A percentile compares a stretch with the other conserved stretches of the same genome.
These are phyloP conservation scores for Globisporangium yorkense DNA, from an alignment of 352 stramenopile species.

Conservation along the genomic window DNA sequence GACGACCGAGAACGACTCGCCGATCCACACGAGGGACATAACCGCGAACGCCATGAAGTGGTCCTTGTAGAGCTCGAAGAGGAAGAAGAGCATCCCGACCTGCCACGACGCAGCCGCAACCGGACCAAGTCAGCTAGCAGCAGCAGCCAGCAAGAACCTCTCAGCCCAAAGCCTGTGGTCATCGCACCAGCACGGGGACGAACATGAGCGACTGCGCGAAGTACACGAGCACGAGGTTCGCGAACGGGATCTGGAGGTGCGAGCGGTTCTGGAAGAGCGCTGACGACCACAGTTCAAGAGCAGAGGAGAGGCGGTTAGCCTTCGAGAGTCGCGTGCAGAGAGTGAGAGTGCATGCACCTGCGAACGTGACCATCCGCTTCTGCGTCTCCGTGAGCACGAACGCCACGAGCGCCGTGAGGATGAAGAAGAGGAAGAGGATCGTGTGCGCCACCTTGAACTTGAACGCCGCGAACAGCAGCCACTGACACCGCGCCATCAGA, in stretches of 20 bases:
- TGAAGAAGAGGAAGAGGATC: conserved; percentile 93
- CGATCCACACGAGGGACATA: conserved; percentile 83
- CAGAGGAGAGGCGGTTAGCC: too few relatives aligned
- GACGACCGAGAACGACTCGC: conserved; percentile 89
- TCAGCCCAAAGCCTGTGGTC: not conserved
- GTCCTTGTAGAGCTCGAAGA: conserved; percentile 95
- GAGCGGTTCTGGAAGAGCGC: conserved; percentile 83
- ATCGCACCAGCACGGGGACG: conserved; percentile 87
- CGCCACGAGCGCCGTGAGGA: conserved; percentile 87
- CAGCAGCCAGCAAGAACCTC: not conserved
- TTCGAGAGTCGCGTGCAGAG: too few relatives aligned
- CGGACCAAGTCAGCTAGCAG: too few relatives aligned
- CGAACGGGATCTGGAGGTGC: conserved; percentile 59
- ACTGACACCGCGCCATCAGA: conserved; percentile 13
- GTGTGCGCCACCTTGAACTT: conserved; percentile 90
- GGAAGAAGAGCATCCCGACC: conserved; percentile 94
- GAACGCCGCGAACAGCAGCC: conserved; percentile 39
- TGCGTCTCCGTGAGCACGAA: conserved; percentile 94
- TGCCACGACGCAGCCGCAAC: conserved; percentile 5
- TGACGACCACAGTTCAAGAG: conserved; percentile 3
- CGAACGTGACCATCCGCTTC: conserved; percentile 91
- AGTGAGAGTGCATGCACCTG: conserved; percentile 19
- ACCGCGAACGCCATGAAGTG: conserved; percentile 88
- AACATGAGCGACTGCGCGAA: conserved; percentile 92
- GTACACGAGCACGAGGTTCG: conserved; percentile 82